phyloP scores from a whole-genome alignment of 2,329 filamentous ascomycete species.

The Cryphonectria naterciae region DNA sequence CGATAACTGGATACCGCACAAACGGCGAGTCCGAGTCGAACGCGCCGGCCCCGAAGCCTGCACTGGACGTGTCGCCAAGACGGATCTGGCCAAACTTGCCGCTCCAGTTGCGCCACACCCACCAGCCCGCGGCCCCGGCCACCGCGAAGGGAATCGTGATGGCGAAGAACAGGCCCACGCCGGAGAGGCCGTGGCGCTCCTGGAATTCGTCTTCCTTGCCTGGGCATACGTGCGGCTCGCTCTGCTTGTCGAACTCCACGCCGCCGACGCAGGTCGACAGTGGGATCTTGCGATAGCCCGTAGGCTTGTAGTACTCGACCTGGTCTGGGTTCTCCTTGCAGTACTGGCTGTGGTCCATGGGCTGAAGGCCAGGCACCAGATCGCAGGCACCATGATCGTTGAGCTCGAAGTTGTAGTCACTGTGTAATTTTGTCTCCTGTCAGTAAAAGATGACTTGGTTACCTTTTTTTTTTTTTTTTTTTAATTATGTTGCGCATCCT shows the following conservation, averaged over 20 bases:
- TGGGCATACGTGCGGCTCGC: conserved; percentile 67
- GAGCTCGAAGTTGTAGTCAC: conserved; percentile 92
- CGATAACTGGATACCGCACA: conserved; percentile 81
- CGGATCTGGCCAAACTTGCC: conserved; percentile 91
- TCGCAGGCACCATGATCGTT: conserved; percentile 75
- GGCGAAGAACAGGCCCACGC: conserved; percentile 81
- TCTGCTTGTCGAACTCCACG: conserved; percentile 70
- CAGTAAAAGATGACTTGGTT: conserved; percentile 32
- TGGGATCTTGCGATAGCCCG: conserved; percentile 87
- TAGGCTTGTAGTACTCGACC: conserved; percentile 81
- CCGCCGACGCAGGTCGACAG: conserved; percentile 86
- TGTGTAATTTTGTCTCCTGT: conserved; percentile 41
- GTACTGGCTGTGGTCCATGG: conserved; percentile 55
- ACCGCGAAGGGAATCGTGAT: conserved; percentile 74
- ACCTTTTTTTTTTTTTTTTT: background rate
- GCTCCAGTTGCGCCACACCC: conserved; percentile 81
- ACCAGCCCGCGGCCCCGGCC: conserved; percentile 79
- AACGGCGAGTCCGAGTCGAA: conserved; percentile 75
- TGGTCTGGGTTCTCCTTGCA: conserved; percentile 66
- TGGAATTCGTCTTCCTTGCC: conserved; percentile 83
- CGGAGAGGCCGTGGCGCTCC: conserved; percentile 69
- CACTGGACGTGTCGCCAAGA: conserved; percentile 68
- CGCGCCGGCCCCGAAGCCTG: conserved; percentile 41
- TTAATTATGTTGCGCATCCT: too few relatives aligned
- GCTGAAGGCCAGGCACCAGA: conserved; percentile 73